Percentiles rank a stretch among this genome's conserved stretches.
Conservation (phyloP, 768 basidiomycete genomes). For the Mycena filopes region DNA sequence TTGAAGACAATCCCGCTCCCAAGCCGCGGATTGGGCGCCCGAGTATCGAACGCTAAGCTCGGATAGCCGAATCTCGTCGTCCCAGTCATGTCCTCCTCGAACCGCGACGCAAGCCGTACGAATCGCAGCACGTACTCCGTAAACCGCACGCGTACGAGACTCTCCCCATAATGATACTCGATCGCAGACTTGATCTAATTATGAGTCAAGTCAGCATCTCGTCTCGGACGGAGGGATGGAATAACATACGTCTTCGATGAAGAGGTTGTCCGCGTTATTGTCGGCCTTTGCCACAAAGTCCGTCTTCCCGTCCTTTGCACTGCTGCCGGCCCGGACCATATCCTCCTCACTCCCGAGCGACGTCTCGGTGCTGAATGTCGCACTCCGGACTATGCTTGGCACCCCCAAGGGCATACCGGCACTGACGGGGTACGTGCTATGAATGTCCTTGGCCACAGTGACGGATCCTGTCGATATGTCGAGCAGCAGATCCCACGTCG, state of each 20-base stretch:
- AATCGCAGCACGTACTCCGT: slow-evolving; percentile 91
- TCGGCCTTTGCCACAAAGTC: slow-evolving; percentile 69
- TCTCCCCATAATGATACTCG: slow-evolving; percentile 92
- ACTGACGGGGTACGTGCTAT: slow-evolving; percentile 60
- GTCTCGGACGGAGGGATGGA: neutral
- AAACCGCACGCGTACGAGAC: slow-evolving; percentile 87
- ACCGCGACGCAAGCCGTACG: slow-evolving; percentile 87
- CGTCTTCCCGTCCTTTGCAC: slow-evolving; percentile 68
- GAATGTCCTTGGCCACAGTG: slow-evolving; percentile 88
- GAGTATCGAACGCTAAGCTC: slow-evolving; percentile 61
- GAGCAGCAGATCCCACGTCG: slow-evolving; percentile 93
- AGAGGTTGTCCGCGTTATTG: slow-evolving; percentile 78
- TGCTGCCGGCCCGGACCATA: slow-evolving; percentile 62
- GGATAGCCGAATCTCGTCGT: slow-evolving; percentile 82
- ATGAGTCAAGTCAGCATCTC: neutral
- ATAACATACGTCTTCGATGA: slow-evolving; percentile 91
- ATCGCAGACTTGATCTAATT: slow-evolving; percentile 88
- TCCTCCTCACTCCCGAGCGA: slow-evolving; percentile 77
- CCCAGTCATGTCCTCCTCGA: slow-evolving; percentile 88
- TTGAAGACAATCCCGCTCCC: slow-evolving; percentile 86
- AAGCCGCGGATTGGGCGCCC: slow-evolving; percentile 59
- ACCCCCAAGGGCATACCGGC: slow-evolving; percentile 51
- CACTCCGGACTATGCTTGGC: slow-evolving; percentile 64
- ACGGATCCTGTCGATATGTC: slow-evolving; percentile 91
- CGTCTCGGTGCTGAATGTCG: slow-evolving; percentile 72